Conservation (phyloP, 345 rosid genomes). For the Hypericum androsaemum region DNA sequence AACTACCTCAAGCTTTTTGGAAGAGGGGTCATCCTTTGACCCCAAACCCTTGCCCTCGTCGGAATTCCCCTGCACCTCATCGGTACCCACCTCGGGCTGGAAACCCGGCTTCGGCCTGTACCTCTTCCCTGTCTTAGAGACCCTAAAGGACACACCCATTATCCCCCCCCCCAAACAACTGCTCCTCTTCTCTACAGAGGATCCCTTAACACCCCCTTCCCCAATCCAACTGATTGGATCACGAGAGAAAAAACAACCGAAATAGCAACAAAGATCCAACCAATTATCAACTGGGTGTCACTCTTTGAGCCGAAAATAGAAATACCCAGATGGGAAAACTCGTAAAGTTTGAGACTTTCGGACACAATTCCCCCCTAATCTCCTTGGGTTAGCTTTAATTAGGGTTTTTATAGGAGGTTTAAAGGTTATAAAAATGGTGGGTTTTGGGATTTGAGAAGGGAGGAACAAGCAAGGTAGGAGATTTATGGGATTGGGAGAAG, state of each 20-base stretch:
- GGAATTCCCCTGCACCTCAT: conserved; percentile 30
- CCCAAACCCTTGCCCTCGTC: conserved; percentile 21
- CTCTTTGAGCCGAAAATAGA: conserved; percentile 10
- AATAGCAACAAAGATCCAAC: no score
- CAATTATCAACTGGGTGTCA: no score
- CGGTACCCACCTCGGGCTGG: conserved; percentile 24
- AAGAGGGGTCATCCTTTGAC: conserved; percentile 16
- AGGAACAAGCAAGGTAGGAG: not conserved
- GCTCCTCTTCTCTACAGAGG: no score
- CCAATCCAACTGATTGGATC: no score
- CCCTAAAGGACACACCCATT: conserved; percentile 67
- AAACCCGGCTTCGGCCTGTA: conserved; percentile 41
- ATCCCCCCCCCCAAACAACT: no score
- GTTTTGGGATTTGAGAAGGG: not conserved
- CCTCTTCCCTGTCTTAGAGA: conserved; percentile 53
- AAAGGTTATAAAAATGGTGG: not conserved
- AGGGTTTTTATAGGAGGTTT: not conserved
- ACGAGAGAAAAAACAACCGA: no score
- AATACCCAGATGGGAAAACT: conserved; percentile 39
- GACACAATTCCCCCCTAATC: not conserved
- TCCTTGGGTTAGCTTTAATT: not conserved
- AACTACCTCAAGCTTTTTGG: conserved; percentile 39
- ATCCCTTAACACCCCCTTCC: no score
- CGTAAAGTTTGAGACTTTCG: not conserved
- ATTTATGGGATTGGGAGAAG: not conserved